phyloP scores from a whole-genome alignment of 495 filamentous ascomycete genomes.

The Pseudevernia furfuracea region DNA sequence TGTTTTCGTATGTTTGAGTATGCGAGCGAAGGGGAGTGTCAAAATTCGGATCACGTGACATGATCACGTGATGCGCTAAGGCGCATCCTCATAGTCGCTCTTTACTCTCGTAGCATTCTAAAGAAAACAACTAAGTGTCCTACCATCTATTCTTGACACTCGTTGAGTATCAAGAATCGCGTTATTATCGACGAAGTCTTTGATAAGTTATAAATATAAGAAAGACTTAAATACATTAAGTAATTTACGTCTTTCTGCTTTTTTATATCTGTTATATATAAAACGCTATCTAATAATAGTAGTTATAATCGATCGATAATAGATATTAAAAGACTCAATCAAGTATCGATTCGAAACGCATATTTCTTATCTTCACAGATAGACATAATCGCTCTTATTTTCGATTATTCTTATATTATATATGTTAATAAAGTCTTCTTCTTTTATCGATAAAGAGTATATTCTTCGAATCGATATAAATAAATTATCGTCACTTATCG shows the following conservation, averaged over 20 bases:
- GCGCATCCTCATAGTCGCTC: no score
- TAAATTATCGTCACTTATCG: not conserved
- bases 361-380: constrained; percentile 5
- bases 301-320: constrained; percentile 2
- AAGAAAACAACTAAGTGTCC: no score
- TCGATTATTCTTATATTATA: not conserved
- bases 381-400: constrained; percentile 3
- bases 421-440: constrained; percentile 1
- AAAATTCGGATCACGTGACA: no score
- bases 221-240: constrained; percentile 9
- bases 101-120: no score
- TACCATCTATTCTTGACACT: no score
- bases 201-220: constrained; percentile 22
- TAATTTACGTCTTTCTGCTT: constrained; percentile 3
- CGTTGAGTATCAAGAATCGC: constrained; percentile 7
- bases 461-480: not conserved
- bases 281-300: not conserved
- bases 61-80: no score
- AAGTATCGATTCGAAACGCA: constrained; percentile 4
- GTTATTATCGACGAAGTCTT: constrained; percentile 22
- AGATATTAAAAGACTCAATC: constrained; percentile 13
- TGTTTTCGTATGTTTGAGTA: no score
- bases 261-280: constrained; percentile 20
- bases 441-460: constrained; percentile 15
- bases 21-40: no score